Conservation (phyloP, 23 red algal genomes). For the Gracilariopsis chorda region DNA sequence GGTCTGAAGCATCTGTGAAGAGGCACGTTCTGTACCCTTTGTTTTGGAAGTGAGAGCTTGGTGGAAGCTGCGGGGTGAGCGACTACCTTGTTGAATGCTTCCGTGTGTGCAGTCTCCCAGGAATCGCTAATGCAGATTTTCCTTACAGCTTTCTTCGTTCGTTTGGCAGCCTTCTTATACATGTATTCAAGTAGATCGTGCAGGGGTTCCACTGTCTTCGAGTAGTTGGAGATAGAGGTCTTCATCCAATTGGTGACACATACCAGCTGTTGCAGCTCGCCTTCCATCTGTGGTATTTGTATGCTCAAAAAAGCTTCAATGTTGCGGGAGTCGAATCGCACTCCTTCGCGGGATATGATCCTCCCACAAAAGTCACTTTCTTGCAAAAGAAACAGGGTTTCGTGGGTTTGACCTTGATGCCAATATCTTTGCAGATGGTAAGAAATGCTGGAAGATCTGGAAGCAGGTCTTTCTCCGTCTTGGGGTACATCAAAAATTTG, state of each 20-base stretch:
- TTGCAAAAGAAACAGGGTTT: too few species aligned
- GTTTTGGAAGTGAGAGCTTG: not conserved
- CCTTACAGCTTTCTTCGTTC: slow-evolving; percentile 10
- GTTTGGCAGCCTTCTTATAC: not conserved
- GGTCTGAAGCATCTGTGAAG: not conserved
- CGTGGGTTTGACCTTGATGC: too few species aligned
- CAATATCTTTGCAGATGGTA: not conserved
- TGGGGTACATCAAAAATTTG: too few species aligned
- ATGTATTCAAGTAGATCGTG: not conserved
- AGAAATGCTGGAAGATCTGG: too few species aligned
- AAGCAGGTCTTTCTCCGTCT: too few species aligned
- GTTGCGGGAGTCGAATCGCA: too few species aligned
- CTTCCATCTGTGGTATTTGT: not conserved
- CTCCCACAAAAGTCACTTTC: too few species aligned
- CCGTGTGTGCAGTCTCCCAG: not conserved
- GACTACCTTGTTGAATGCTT: not conserved
- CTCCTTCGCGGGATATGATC: too few species aligned
- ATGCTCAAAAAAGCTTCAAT: not conserved
- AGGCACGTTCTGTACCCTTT: not conserved
- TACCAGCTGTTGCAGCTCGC: not conserved
- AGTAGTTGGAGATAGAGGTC: not conserved
- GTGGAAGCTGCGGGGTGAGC: not conserved
- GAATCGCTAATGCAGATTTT: not conserved
- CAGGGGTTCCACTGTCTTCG: not conserved
- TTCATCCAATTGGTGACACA: not conserved